phyloP scores from a whole-genome alignment of 164 flowering plant genomes.

The Brasenia schreberi region DNA sequence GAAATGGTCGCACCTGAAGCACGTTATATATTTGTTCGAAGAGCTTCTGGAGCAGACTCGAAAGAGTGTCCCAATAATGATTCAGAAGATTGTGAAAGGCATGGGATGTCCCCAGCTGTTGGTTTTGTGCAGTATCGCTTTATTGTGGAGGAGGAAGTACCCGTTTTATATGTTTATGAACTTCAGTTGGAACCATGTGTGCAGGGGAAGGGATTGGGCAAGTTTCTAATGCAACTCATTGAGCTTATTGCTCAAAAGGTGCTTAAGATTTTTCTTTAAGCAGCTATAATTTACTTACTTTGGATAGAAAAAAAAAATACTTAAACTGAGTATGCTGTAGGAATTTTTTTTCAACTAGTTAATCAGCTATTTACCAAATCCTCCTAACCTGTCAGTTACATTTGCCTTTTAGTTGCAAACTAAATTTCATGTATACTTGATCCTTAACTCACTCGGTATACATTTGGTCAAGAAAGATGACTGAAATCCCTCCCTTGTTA shows the following conservation, averaged over 20 bases:
- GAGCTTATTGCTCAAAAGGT: slow-evolving; percentile 93
- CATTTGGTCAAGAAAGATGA: no score
- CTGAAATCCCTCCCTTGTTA: no score
- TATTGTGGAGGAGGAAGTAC: slow-evolving; percentile 71
- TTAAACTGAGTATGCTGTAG: neutral
- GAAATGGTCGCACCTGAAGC: slow-evolving; percentile 88
- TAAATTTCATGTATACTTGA: no score
- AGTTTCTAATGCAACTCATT: slow-evolving; percentile 69
- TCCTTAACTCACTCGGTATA: no score
- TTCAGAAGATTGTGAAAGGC: slow-evolving; percentile 6
- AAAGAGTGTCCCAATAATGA: slow-evolving; percentile 6
- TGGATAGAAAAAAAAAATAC: neutral
- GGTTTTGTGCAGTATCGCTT: slow-evolving; percentile 90
- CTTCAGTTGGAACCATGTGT: slow-evolving; percentile 67
- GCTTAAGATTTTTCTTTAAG: neutral
- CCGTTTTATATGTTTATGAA: slow-evolving; percentile 87
- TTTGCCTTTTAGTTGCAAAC: no score
- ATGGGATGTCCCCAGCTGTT: slow-evolving; percentile 22
- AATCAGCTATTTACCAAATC: no score
- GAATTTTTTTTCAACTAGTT: neutral
- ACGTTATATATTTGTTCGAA: slow-evolving; percentile 61
- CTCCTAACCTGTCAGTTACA: no score
- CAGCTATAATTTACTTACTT: neutral
- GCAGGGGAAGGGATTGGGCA: slow-evolving; percentile 80
- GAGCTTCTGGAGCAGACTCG: slow-evolving; percentile 16